A percentile compares a stretch with the other conserved stretches of the same genome.
Evolutionary conservation across 2,329 filamentous ascomycete species (phyloP).

Genomic region (Chrysoporthe austroafricana): DNA sequence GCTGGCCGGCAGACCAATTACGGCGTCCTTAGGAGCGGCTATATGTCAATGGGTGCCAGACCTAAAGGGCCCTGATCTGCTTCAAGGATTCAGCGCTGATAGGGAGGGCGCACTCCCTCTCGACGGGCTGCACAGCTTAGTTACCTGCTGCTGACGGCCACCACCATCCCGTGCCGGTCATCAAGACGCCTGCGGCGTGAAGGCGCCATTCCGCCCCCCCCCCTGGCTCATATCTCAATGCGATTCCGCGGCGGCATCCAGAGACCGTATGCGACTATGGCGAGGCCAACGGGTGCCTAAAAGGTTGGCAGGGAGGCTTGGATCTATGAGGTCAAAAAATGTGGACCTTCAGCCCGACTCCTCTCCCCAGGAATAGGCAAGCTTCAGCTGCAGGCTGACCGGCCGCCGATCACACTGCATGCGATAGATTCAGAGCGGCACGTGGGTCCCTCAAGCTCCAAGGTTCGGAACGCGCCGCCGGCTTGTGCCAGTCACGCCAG

Average conservation of each 20-base stretch:
- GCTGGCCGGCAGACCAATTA: not conserved
- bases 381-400: conserved; percentile 2
- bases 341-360: not conserved
- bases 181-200: not conserved
- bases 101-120: not conserved
- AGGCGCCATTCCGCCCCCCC: conserved; percentile 14
- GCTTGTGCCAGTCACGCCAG: not conserved
- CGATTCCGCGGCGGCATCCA: conserved; percentile 16
- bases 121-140: not conserved
- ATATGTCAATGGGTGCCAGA: not conserved
- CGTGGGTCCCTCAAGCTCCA: not conserved
- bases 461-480: conserved; percentile 6
- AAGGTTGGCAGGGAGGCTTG: not conserved
- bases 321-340: not conserved
- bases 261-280: conserved; percentile 17
- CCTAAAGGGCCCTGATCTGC: not conserved
- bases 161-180: not conserved
- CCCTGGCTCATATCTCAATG: conserved; percentile 16
- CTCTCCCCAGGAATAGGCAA: not conserved
- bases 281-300: conserved; percentile 20
- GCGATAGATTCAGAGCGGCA: not conserved
- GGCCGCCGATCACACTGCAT: not conserved
- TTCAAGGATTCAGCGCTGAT: not conserved
- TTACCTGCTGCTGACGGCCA: not conserved
- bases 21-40: conserved; percentile 1